Evolutionary conservation across 495 filamentous ascomycete genomes (phyloP).

Genomic region (Neohortaea acidophila): DNA sequence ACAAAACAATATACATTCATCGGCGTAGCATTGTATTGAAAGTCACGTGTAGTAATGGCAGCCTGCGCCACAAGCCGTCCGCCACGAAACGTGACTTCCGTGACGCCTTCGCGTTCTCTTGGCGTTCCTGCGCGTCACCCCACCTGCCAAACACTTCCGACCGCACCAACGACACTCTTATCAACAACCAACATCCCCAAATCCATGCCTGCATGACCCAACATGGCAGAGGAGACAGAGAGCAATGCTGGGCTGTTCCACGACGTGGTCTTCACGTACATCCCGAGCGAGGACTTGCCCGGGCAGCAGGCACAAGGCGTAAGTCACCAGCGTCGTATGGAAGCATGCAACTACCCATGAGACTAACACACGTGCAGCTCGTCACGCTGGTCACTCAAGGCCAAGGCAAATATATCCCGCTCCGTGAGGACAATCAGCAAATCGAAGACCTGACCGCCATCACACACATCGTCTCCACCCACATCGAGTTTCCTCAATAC

Average conservation of each 20-base stretch:
- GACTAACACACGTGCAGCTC: conserved; percentile 2
- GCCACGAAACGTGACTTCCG: too few species aligned
- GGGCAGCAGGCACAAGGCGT: neutral
- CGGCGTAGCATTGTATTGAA: too few species aligned
- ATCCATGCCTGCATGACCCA: too few species aligned
- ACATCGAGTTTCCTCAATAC: conserved; percentile 79
- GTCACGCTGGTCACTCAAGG: neutral
- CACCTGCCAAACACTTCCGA: too few species aligned
- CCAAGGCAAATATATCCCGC: conserved; percentile 8
- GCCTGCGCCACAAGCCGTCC: too few species aligned
- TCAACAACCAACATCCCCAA: too few species aligned
- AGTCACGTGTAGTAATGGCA: too few species aligned
- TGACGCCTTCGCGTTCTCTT: too few species aligned
- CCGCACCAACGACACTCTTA: too few species aligned
- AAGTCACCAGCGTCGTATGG: neutral
- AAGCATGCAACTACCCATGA: neutral
- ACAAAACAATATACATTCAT: too few species aligned
- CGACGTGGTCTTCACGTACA: conserved; percentile 12
- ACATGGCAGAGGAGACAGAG: too few species aligned
- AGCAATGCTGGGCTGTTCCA: conserved; percentile 11
- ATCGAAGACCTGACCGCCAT: conserved; percentile 10
- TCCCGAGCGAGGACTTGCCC: conserved; percentile 9
- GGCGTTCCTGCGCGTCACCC: too few species aligned
- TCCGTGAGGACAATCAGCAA: conserved; percentile 7
- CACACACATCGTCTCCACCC: conserved; percentile 72